These are phyloP conservation scores for Sphaerobolus stellatus DNA, from an alignment of 1,284 basidiomycete species.

Conservation along the genomic window DNA sequence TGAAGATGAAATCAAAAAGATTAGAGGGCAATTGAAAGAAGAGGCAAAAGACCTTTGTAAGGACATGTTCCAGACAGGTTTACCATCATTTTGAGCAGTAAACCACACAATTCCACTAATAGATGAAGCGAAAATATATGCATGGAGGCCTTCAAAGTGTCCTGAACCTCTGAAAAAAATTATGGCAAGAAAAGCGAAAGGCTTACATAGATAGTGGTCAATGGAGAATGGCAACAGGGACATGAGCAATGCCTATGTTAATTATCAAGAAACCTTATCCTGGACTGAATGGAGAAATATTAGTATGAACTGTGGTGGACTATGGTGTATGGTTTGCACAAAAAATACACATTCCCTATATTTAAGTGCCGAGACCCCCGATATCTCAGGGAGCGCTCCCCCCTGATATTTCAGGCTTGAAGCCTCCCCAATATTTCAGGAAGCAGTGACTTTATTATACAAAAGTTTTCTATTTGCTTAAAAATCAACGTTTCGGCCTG, in stretches of 20 bases:
- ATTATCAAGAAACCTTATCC: slow-evolving; percentile 32
- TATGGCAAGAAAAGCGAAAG: slow-evolving; percentile 30
- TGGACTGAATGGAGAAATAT: slow-evolving; percentile 21
- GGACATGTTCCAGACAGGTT: slow-evolving; percentile 20
- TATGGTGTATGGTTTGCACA: too few relatives aligned
- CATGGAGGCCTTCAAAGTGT: slow-evolving; percentile 32
- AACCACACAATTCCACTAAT: slow-evolving; percentile 38
- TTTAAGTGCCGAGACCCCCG: too few relatives aligned
- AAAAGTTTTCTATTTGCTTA: too few relatives aligned
- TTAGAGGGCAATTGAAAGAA: slow-evolving; percentile 15
- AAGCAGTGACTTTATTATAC: too few relatives aligned
- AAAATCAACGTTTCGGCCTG: too few relatives aligned
- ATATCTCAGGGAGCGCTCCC: too few relatives aligned
- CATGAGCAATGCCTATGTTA: slow-evolving; percentile 34
- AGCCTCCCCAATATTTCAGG: too few relatives aligned
- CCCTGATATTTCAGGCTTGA: too few relatives aligned
- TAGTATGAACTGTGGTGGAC: slow-evolving; percentile 23
- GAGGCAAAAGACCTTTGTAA: slow-evolving; percentile 27
- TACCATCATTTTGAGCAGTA: slow-evolving; percentile 33
- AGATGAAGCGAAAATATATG: slow-evolving; percentile 27
- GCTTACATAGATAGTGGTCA: slow-evolving; percentile 28
- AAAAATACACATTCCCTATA: too few relatives aligned
- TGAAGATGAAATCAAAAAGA: slow-evolving; percentile 17
- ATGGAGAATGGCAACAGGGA: slow-evolving; percentile 28
- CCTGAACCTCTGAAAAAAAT: slow-evolving; percentile 27